Base-by-base conservation (phyloP, 75 land plant genomes). In the Pinus taeda region DNA sequence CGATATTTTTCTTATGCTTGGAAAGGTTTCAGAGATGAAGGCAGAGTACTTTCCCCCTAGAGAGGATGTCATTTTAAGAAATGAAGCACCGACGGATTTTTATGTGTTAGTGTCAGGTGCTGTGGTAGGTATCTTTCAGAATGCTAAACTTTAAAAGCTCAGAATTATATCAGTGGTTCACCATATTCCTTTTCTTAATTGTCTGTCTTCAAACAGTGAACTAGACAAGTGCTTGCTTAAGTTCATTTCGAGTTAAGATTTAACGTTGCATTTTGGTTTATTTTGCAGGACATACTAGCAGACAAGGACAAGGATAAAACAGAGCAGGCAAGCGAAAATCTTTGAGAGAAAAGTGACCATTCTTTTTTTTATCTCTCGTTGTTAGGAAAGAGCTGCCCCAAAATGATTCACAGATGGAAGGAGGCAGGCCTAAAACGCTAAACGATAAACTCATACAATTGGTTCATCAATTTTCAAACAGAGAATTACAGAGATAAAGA, bases 31-130 rank as follows among this genome's bases (percentile, higher is more conserved):
- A 13, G 90, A 90, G 77, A 90, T 90, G 91, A 90, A 82, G 79
- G 90, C 85, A 36, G 91, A 90, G 74, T 90, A 87, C 62, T 87
- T 80, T 58, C 89, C 90, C 55, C 33, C 33, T 30, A 30, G 33
- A 30, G 91, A 87, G 57, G 91, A 90, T 65, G 80, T 90, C 75
- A 90, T 84, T 66, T 76, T 86, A 60, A 77, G 81, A 42, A 92
- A 92, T 77, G 94, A 92, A 75, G 88, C 90, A 59, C 94, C 94
- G 7, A 83, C 94, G 49, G 90, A 81, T 37, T 88, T 92, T 59
- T 92, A 92, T 78, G 82, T 92, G 11, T 58, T 92, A 21, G 85
- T 90, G 6, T 76, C 84, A 21, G 92, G 94, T 45, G 61, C 80
- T 67, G 83, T 81, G 88, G 94, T 90, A 80, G 71, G 78, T 66